phyloP scores from a whole-genome alignment of 306 rosid genomes.

The Oemleria cerasiformis region DNA sequence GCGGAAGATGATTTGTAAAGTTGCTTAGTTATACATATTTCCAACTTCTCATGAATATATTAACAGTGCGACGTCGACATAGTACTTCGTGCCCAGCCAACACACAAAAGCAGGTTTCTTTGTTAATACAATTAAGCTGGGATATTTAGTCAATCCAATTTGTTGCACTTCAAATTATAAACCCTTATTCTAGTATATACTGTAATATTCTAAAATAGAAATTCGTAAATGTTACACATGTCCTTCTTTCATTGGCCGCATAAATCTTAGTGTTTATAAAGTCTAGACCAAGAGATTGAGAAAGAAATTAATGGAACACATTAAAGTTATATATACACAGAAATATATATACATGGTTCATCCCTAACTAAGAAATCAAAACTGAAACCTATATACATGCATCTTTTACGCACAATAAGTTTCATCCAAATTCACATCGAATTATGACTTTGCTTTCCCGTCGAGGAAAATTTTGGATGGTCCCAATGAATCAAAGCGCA shows the following conservation, averaged over 20 bases:
- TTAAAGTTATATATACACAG: too few species aligned
- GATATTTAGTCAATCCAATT: conserved; percentile 2
- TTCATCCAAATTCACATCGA: background rate
- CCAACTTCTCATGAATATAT: background rate
- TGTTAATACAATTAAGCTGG: background rate
- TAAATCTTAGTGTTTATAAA: too few species aligned
- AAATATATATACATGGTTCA: too few species aligned
- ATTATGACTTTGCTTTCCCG: conserved; percentile 4
- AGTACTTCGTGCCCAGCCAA: conserved; percentile 15
- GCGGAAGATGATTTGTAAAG: conserved; percentile 36
- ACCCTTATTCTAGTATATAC: too few species aligned
- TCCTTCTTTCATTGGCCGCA: too few species aligned
- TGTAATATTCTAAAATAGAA: too few species aligned
- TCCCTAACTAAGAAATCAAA: too few species aligned
- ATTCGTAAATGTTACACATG: too few species aligned
- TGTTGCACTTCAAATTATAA: background rate
- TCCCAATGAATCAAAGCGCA: background rate
- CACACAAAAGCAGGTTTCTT: background rate
- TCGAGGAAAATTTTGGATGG: conserved; percentile 4
- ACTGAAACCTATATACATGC: too few species aligned
- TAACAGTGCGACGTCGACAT: conserved; percentile 5
- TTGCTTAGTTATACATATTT: background rate
- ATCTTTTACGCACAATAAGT: background rate
- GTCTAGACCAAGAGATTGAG: too few species aligned
- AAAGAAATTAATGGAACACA: too few species aligned